phyloP scores from a whole-genome alignment of 192 early-diverging fungal genomes.

The Haplosporangium gracile region DNA sequence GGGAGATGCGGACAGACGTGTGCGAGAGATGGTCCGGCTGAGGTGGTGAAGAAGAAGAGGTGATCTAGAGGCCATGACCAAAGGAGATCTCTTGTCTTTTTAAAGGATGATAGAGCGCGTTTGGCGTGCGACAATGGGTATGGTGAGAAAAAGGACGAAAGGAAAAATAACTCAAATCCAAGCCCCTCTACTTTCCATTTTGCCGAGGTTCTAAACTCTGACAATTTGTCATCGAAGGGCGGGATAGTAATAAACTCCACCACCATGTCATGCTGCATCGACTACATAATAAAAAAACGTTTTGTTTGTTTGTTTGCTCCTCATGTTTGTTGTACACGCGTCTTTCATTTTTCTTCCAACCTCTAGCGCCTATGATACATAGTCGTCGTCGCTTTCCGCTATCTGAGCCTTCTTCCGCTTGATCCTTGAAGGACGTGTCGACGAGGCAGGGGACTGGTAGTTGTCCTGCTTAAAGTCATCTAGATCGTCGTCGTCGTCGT shows the following conservation, averaged over 20 bases:
- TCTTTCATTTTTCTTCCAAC: not conserved
- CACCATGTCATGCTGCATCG: too few species aligned
- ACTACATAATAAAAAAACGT: not conserved
- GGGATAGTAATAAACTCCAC: too few species aligned
- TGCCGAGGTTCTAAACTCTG: too few species aligned
- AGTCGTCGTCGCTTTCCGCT: slow-evolving; percentile 46
- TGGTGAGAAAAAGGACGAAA: too few species aligned
- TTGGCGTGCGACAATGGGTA: not conserved
- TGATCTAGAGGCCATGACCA: not conserved
- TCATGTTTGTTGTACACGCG: not conserved
- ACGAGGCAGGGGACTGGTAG: not conserved
- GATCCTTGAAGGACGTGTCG: slow-evolving; percentile 20
- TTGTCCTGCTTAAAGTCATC: slow-evolving; percentile 3
- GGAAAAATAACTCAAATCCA: too few species aligned
- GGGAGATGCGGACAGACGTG: slow-evolving; percentile 2
- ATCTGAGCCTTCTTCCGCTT: slow-evolving; percentile 48
- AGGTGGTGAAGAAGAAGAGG: not conserved
- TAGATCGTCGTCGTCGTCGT: slow-evolving; percentile 5
- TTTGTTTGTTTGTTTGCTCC: not conserved
- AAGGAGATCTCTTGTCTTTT: not conserved
- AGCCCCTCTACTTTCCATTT: too few species aligned
- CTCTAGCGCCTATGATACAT: slow-evolving; percentile 12
- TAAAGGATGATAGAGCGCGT: not conserved
- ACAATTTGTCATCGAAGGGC: too few species aligned
- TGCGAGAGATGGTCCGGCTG: not conserved